Base-by-base conservation (phyloP, 345 rosid genomes). In the Dipteronia dyeriana region DNA sequence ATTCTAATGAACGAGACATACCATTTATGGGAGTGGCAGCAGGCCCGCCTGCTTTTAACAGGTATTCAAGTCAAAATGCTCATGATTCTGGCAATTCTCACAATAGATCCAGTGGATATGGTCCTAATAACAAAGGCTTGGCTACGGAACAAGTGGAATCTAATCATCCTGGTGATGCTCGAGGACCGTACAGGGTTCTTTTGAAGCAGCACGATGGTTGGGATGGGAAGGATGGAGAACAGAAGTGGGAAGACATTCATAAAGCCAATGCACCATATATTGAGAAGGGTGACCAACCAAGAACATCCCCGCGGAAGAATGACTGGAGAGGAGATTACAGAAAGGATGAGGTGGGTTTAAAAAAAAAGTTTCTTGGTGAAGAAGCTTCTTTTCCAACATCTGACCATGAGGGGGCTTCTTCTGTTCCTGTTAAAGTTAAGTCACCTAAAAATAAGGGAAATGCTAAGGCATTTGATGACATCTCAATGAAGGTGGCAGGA, bases 201-300 rank as follows among this genome's bases (percentile, higher is more conserved):
- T 80, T 94, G 83, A 94, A 89, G 89, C 94, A 87, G 57, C 94
- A 88, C 71, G 92, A 92, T 73, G 83, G 84, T 72, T 87, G 92
- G 89, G 89, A 84, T 70, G 92, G 82, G 69, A 86, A 79, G 75
- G 90, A 83, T 73, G 90, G 79, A 65, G 86, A 85, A 65, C 84
- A 75, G 59, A 88, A 87, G 82, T 76, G 76, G 79, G 97, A 87
- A 81, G 92, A 82, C 69, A 63, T 57, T 70, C 66, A 62, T 29
- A 71, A 70, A 74, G 59, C 82, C 29, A 83, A 82, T 39, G 76
- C 63, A 10, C 76, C 83, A 2, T 64, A 82, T 81, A 74, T 84
- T 51, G 87, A 86, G 77, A 86, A 86, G 75, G 87, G 71, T 54
- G 86, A 84, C 22, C 83, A 71, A 64, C 76, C 73, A 49, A 80